Evolutionary conservation across 164 flowering plant genomes (phyloP).

Genomic region (Tinospora cordifolia): DNA sequence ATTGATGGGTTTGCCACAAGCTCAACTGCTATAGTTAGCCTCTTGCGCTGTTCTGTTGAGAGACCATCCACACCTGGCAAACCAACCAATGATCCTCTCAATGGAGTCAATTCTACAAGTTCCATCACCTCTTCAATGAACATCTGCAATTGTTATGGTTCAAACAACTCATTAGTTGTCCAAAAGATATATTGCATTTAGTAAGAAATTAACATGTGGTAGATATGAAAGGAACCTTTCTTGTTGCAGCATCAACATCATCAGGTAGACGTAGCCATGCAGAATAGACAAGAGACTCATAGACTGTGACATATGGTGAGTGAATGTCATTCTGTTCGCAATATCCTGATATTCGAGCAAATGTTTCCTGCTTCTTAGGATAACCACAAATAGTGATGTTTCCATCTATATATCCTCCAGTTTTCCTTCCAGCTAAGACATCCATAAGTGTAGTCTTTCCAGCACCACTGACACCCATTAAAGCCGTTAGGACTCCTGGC

Average conservation of each 20-base stretch:
- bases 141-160: conserved; percentile 16
- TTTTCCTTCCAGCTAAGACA: neutral
- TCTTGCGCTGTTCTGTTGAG: conserved; percentile 38
- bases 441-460: neutral
- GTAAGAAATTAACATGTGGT: neutral
- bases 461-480: neutral
- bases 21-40: conserved; percentile 48
- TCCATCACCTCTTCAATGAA: conserved; percentile 36
- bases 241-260: conserved; percentile 25
- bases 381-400: conserved; percentile 34
- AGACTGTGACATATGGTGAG: conserved; percentile 26
- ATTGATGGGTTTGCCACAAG: conserved; percentile 47
- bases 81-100: conserved; percentile 37
- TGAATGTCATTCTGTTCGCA: conserved; percentile 33
- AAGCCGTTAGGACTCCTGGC: conserved; percentile 35
- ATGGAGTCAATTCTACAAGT: conserved; percentile 36
- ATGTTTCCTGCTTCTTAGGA: conserved; percentile 42
- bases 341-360: conserved; percentile 43
- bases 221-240: conserved; percentile 27
- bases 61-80: conserved; percentile 31
- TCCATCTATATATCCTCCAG: conserved; percentile 18
- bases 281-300: conserved; percentile 41
- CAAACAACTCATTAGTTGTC: neutral
- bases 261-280: conserved; percentile 44
- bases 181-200: neutral